Evolutionary conservation across 768 basidiomycete species (phyloP), one percentile per base, ranked within the genome.

Genomic region (Hortiboletus flavorubellus): DNA sequence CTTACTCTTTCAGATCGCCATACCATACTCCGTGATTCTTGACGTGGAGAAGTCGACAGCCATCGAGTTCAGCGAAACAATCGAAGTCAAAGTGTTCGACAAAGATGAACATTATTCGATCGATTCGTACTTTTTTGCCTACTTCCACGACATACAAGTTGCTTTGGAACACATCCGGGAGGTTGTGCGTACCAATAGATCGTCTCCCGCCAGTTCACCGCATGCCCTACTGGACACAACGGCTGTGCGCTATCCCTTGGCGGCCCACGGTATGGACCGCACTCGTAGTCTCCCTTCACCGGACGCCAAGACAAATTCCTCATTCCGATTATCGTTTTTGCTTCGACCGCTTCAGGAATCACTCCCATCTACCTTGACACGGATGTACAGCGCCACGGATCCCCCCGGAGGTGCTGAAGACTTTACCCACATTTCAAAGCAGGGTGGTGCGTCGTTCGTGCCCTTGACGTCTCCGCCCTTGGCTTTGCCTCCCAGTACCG

Each of bases 21-120:
- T 99, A 47, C 97, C 96, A 0, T 93, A 98, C 61, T 87, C 92
- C 15, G 83, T 85, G 5, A 84, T 99, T 56, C 71, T 93, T 46
- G 93, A 97, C 61, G 87, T 98, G 30, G 94, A 96, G 56, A 85
- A 84, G 65, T 90, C 91, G 8, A 80, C 85, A 1, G 89, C 90
- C 2, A 87, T 98, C 77, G 96, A 98, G 67, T 98, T 98, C 66
- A 94, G 92, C 59, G 94, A 97, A 69, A 95, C 94, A 0, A 88
- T 99, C 55, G 94, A 98, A 74, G 81, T 98, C 60, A 93, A 93
- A 72, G 92, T 94, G 12, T 77, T 91, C 50, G 91, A 95, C 72
- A 87, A 86, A 60, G 74, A 75, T 46, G 91, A 90, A 55, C 83
- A 85, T 58, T 87, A 86, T 64, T 83, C 86, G 1, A 71, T 90